Conservation (phyloP, 202 grass and related monocot species). For the Setaria italica region DNA sequence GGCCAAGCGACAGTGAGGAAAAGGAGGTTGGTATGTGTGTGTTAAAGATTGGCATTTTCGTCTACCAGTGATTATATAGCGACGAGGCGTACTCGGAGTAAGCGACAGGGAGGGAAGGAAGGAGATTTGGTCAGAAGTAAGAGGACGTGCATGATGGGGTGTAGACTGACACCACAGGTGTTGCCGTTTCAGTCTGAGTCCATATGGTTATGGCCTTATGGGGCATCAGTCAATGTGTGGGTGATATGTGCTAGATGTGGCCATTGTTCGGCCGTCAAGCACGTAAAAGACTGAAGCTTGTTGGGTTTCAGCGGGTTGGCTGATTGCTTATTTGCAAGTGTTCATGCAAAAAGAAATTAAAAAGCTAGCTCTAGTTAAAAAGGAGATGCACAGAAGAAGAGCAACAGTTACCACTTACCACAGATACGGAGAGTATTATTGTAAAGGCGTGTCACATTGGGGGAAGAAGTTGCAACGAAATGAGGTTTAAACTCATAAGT, state of each 20-base stretch:
- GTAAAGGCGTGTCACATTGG: no score
- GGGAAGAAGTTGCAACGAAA: no score
- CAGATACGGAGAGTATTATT: no score
- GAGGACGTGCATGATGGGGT: constrained; percentile 8
- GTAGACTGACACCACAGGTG: not conserved
- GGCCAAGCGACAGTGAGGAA: not conserved
- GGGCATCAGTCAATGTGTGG: not conserved
- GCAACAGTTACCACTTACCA: no score
- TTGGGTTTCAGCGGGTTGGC: not conserved
- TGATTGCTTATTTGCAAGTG: not conserved
- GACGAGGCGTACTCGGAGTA: not conserved
- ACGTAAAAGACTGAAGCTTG: not conserved
- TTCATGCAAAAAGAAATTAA: not conserved
- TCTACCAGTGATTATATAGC: not conserved
- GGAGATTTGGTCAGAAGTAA: constrained; percentile 25
- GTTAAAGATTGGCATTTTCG: not conserved
- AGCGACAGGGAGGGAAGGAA: not conserved
- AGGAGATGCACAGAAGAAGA: not conserved
- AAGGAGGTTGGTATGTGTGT: not conserved
- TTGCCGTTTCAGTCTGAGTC: not conserved
- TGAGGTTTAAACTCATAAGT: no score
- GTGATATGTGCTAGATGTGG: not conserved
- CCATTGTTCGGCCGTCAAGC: not conserved
- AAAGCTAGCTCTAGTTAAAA: not conserved
- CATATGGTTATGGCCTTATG: no score